Evolutionary conservation across 140 eudicot species (phyloP).

Genomic region (Oenanthe javanica): DNA sequence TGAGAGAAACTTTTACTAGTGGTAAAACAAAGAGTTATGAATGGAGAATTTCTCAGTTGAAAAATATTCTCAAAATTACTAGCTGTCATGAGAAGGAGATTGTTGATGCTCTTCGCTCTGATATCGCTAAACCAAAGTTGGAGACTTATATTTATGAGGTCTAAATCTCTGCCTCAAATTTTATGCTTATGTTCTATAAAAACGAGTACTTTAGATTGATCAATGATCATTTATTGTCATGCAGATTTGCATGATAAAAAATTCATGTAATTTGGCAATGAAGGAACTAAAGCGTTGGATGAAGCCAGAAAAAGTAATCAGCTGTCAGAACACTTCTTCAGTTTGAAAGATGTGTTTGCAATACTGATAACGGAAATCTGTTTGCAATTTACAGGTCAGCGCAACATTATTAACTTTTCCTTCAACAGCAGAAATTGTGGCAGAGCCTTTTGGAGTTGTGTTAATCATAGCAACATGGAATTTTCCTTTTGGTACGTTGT

Average conservation of each 20-base stretch:
- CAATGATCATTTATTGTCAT: conserved; percentile 7
- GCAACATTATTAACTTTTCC: conserved; percentile 59
- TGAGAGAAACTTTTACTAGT: conserved; percentile 30
- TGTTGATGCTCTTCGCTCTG: conserved; percentile 63
- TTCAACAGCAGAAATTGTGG: conserved; percentile 73
- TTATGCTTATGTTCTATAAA: background rate
- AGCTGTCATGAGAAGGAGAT: conserved; percentile 52
- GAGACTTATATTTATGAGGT: conserved; percentile 85
- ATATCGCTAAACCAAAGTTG: conserved; percentile 56
- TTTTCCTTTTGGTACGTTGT: conserved; percentile 77
- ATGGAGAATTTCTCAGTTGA: conserved; percentile 78
- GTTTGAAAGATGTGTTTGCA: conserved; percentile 1
- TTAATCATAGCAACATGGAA: conserved; percentile 93
- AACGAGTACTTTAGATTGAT: background rate
- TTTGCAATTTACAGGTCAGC: conserved; percentile 51
- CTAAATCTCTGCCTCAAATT: background rate
- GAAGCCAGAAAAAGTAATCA: conserved; percentile 74
- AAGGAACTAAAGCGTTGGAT: conserved; percentile 68
- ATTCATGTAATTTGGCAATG: conserved; percentile 56
- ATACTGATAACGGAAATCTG: conserved; percentile 4
- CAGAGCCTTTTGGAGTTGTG: conserved; percentile 88
- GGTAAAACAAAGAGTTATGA: conserved; percentile 73
- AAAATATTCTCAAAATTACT: conserved; percentile 40
- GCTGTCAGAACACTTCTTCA: background rate
- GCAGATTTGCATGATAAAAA: conserved; percentile 46